These are phyloP conservation scores for Herpetomonas muscarum DNA, from an alignment of 208 protist genomes.

Conservation along the genomic window DNA sequence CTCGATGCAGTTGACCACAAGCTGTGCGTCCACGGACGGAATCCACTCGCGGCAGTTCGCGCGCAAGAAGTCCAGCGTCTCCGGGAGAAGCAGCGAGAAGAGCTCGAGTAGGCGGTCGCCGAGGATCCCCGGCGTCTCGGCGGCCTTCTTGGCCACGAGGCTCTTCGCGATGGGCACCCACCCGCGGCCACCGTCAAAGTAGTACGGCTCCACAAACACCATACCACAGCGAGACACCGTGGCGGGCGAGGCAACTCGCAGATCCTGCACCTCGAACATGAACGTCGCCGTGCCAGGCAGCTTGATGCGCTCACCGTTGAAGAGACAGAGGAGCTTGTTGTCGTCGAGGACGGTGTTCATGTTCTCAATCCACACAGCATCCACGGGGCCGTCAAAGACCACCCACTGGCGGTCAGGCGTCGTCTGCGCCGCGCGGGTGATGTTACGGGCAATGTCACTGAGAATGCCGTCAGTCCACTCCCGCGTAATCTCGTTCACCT, in stretches of 20 bases:
- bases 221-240: conserved; percentile 99
- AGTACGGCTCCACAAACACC: conserved; percentile 96
- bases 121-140: conserved; percentile 33
- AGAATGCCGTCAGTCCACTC: conserved; percentile 97
- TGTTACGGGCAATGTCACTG: conserved; percentile 89
- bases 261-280: conserved; percentile 98
- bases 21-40: conserved; percentile 83
- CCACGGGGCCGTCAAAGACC: conserved; percentile 98
- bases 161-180: conserved; percentile 80
- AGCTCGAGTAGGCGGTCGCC: conserved; percentile 72
- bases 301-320: conserved; percentile 97
- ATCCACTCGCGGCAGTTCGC: conserved; percentile 88
- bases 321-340: conserved; percentile 98
- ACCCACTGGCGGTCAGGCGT: conserved; percentile 91
- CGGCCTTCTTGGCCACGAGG: conserved; percentile 51
- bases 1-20: conserved; percentile 89
- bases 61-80: conserved; percentile 86
- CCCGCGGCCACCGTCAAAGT: conserved; percentile 86
- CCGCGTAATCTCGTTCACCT: conserved; percentile 94
- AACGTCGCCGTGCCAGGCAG: conserved; percentile 91
- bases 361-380: conserved; percentile 99
- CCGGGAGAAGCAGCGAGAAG: conserved; percentile 65
- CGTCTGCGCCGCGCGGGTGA: conserved; percentile 70
- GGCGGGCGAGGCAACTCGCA: conserved; percentile 97
- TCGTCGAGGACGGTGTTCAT: conserved; percentile 99